Percentiles rank a stretch among this genome's conserved stretches.
phyloP scores from a whole-genome alignment of 2,329 filamentous ascomycete genomes.

The Fusarium brevicatenulatum region DNA sequence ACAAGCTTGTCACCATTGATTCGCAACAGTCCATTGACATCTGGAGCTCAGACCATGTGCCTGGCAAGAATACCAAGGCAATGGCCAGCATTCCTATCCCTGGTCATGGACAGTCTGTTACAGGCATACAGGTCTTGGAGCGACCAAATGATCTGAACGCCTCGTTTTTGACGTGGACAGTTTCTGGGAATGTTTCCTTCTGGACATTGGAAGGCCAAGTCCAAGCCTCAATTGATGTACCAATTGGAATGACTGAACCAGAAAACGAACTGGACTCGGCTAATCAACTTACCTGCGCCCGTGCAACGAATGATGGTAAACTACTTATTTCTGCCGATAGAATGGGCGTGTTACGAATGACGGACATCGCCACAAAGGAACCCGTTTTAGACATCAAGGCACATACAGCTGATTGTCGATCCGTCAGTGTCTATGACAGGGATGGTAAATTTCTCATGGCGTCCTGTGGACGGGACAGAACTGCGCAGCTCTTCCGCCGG shows the following conservation, averaged over 20 bases:
- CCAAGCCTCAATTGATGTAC: constrained; percentile 71
- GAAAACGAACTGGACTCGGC: constrained; percentile 61
- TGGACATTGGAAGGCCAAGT: constrained; percentile 82
- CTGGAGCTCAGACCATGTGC: constrained; percentile 60
- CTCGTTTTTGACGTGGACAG: constrained; percentile 90
- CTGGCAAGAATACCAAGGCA: constrained; percentile 51
- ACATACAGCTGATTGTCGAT: constrained; percentile 85
- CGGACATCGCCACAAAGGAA: constrained; percentile 69
- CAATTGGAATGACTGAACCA: constrained; percentile 70
- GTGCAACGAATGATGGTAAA: constrained; percentile 68
- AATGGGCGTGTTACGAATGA: constrained; percentile 80
- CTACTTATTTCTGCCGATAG: constrained; percentile 86
- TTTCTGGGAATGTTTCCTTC: constrained; percentile 80
- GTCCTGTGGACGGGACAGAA: constrained; percentile 87
- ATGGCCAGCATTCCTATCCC: constrained; percentile 65
- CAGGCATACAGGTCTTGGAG: constrained; percentile 77
- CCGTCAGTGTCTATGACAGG: constrained; percentile 77
- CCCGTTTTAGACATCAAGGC: constrained; percentile 81
- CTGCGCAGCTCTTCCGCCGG: constrained; percentile 86
- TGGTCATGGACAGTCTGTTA: constrained; percentile 71
- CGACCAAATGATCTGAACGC: constrained; percentile 70
- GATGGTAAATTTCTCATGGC: constrained; percentile 74
- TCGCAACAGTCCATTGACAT: constrained; percentile 79
- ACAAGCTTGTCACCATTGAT: constrained; percentile 80
- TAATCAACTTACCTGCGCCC: constrained; percentile 70